phyloP scores from a whole-genome alignment of 106 monocot species.

The Allium cepa region DNA sequence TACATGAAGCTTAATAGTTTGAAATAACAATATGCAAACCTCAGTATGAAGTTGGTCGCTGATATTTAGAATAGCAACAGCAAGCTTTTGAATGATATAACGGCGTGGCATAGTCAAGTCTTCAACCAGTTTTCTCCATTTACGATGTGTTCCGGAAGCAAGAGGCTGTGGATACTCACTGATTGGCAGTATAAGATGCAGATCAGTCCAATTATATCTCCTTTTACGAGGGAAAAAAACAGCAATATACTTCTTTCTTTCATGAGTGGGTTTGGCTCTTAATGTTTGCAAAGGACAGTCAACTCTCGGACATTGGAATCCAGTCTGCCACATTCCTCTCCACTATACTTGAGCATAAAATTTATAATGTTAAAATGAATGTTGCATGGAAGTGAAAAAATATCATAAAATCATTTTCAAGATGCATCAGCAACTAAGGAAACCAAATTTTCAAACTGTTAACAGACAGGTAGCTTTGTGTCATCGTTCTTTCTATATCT shows the following conservation, averaged over 20 bases:
- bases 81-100: conserved; percentile 70
- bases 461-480: not conserved
- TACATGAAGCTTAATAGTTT: not conserved
- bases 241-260: conserved; percentile 68
- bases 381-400: not conserved
- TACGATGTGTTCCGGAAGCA: conserved; percentile 60
- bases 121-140: conserved; percentile 72
- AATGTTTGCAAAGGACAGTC: conserved; percentile 78
- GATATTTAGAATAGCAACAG: conserved; percentile 55
- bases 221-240: conserved; percentile 81
- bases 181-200: conserved; percentile 61
- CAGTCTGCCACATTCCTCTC: conserved; percentile 97
- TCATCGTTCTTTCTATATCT: not conserved
- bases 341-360: conserved; percentile 52
- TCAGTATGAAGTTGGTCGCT: conserved; percentile 66
- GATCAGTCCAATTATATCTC: conserved; percentile 85
- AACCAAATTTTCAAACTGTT: not conserved
- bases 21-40: conserved; percentile 25
- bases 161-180: conserved; percentile 68
- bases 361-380: conserved; percentile 1
- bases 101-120: conserved; percentile 54
- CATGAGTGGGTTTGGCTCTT: conserved; percentile 86
- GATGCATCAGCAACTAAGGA: not conserved
- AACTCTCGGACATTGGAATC: conserved; percentile 59
- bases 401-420: not conserved